Evolutionary conservation across 345 rosid species (phyloP).

Genomic region (Syzygium aqueum): DNA sequence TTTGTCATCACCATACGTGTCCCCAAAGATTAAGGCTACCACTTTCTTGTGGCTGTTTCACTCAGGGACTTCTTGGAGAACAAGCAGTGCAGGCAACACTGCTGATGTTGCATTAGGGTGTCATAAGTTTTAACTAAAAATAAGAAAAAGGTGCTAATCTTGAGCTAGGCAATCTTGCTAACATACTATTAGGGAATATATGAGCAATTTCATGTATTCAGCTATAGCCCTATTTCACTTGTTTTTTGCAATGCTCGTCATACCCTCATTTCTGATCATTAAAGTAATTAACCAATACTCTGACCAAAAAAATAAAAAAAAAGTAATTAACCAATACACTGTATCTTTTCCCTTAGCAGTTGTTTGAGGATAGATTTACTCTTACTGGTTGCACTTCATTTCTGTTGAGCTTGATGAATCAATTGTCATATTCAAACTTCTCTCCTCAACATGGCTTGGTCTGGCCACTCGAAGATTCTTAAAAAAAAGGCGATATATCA

Average conservation of each 20-base stretch:
- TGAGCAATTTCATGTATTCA: neutral
- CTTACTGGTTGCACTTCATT: neutral
- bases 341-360: neutral
- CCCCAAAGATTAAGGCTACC: neutral
- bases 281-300: neutral
- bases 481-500: neutral
- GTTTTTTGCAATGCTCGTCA: neutral
- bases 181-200: neutral
- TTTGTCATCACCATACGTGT: neutral
- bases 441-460: neutral
- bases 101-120: neutral
- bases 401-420: neutral
- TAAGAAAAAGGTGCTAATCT: neutral
- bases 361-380: neutral
- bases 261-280: neutral
- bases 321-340: neutral
- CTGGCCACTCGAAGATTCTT: neutral
- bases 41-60: neutral
- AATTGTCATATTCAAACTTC: neutral
- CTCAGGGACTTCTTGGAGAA: neutral
- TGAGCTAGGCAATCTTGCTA: neutral
- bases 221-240: neutral
- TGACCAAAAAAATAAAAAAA: neutral
- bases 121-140: neutral
- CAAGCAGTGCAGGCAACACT: neutral